These are phyloP conservation scores for Spergularia marina DNA, from an alignment of 148 eudicot species.

Conservation along the genomic window DNA sequence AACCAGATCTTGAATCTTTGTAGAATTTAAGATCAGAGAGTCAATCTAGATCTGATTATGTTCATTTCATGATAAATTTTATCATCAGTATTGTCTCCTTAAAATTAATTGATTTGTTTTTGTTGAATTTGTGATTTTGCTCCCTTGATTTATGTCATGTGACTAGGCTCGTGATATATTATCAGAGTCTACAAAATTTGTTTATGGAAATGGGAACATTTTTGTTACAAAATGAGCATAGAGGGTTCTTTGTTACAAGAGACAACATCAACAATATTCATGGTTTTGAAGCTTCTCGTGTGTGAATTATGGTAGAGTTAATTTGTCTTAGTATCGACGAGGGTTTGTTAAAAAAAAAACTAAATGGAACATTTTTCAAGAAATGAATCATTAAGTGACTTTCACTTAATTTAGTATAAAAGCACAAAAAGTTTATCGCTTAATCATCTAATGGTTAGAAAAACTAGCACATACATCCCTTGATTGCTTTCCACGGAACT, in stretches of 20 bases:
- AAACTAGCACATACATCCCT: not conserved
- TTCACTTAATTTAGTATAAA: too few relatives aligned
- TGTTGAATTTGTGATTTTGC: constrained; percentile 14
- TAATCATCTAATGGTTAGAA: not conserved
- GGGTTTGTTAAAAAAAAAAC: too few relatives aligned
- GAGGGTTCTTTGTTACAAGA: too few relatives aligned
- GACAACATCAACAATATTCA: too few relatives aligned
- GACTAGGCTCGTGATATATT: not conserved
- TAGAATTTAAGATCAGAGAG: not conserved
- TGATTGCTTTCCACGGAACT: not conserved
- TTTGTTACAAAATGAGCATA: too few relatives aligned
- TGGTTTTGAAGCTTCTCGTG: too few relatives aligned
- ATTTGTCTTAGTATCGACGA: too few relatives aligned
- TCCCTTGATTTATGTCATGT: constrained; percentile 17
- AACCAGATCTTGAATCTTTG: constrained; percentile 4
- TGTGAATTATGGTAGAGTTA: too few relatives aligned
- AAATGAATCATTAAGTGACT: too few relatives aligned
- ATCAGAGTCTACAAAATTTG: not conserved
- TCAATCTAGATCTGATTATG: constrained; percentile 21
- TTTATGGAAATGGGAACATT: not conserved
- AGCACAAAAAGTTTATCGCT: too few relatives aligned
- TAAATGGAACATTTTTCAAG: too few relatives aligned
- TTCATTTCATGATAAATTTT: constrained; percentile 2
- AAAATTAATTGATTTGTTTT: constrained; percentile 9
- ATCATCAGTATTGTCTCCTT: not conserved